Evolutionary conservation across 108 stramenopile species (phyloP), one percentile per base, ranked within the genome.

Genomic region (Cyclotella cryptica): DNA sequence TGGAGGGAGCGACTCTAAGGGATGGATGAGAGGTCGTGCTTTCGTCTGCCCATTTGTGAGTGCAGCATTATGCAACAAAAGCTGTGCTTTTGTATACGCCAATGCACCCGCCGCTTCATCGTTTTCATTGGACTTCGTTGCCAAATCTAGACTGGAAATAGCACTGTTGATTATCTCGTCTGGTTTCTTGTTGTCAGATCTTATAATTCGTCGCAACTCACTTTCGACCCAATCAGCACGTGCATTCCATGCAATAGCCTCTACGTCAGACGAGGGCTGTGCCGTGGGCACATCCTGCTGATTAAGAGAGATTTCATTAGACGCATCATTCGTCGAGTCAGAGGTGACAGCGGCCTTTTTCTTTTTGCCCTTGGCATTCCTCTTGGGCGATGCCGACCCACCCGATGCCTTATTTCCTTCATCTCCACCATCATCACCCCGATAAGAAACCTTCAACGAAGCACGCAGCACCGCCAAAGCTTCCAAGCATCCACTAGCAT

Each of bases 1-100:
- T 14, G 67, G 21, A 10, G 90, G 90, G 0, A 91, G 76, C 1
- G 86, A 79, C 77, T 93, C 78, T 71, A 93, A 71, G n/a, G 85
- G 41, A 11, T 26, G 61, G 45, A 89, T 74, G 11, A 77, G 39
- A 55, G 45, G 47, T 64, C 65, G 52, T 27, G 63, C 49, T 24
- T 72, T 72, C 8, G 66, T 49, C 11, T 61, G 73, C 51, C 51
- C 52, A 61, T 67, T 46, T 40, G 51, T 57, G 14, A 58, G 54
- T 42, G 29, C 66, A 29, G 71, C 66, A 55, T 40, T 68, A 30
- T 83, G 75, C 67, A 83, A 59, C n/a, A 77, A 41, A 22, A 83
- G 75, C 26, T 77, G 82, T 5, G 82, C 70, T 64, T 77, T 77
- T 29, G 66, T 65, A 66, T 72, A 68, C 0, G 64, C 18, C 57